Evolutionary conservation across 148 eudicot species (phyloP).

Genomic region (Vaccinium macrocarpon): DNA sequence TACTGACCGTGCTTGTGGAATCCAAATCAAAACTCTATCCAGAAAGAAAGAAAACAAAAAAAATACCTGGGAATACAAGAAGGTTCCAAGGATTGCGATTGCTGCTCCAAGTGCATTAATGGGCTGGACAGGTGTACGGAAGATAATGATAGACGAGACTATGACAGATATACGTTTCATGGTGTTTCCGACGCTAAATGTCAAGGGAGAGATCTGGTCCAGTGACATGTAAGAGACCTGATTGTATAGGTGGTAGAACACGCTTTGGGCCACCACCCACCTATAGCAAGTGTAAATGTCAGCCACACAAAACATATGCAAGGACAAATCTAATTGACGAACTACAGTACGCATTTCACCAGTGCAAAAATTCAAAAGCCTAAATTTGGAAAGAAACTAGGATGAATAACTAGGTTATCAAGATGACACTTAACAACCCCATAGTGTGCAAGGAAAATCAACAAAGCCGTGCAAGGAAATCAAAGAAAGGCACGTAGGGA

Average conservation of each 20-base stretch:
- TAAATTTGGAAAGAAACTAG: neutral
- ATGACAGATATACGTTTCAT: conserved; percentile 48
- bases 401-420: neutral
- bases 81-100: conserved; percentile 45
- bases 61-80: conserved; percentile 44
- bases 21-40: neutral
- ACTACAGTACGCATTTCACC: neutral
- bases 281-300: conserved; percentile 20
- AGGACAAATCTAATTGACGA: neutral
- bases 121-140: conserved; percentile 40
- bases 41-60: neutral
- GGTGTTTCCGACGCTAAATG: conserved; percentile 44
- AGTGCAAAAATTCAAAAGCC: neutral
- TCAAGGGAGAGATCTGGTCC: conserved; percentile 42
- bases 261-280: conserved; percentile 47
- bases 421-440: neutral
- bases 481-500: neutral
- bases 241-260: conserved; percentile 47
- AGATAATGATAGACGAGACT: conserved; percentile 43
- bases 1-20: neutral
- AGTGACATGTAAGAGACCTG: conserved; percentile 46
- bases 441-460: neutral
- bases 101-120: conserved; percentile 46
- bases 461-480: neutral
- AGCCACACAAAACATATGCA: conserved; percentile 6